A percentile compares a stretch with the other conserved stretches of the same genome.
Evolutionary conservation across 208 protist species (phyloP).

Genomic region (Crithidia acanthocephali): DNA sequence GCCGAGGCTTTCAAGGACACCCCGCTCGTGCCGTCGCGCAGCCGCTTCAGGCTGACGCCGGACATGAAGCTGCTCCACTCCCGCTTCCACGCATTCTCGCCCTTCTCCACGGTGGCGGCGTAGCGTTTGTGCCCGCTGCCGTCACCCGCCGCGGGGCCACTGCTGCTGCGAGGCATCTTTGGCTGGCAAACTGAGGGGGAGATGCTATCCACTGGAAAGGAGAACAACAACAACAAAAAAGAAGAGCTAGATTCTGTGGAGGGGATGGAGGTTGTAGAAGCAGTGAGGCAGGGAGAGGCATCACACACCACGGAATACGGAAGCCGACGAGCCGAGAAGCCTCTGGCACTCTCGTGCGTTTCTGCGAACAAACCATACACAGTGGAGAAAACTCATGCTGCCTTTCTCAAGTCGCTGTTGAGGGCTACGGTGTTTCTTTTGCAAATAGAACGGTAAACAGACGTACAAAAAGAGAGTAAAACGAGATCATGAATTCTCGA

Average conservation of each 20-base stretch:
- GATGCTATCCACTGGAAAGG: not conserved
- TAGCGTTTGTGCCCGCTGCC: slow-evolving; percentile 55
- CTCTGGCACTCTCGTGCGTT: too few species aligned
- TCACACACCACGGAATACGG: too few species aligned
- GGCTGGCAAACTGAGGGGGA: too few species aligned
- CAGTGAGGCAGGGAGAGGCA: too few species aligned
- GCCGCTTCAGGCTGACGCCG: slow-evolving; percentile 69
- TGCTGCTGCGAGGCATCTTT: slow-evolving; percentile 22
- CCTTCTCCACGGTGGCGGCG: slow-evolving; percentile 77
- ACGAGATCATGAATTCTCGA: too few species aligned
- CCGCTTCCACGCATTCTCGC: slow-evolving; percentile 78
- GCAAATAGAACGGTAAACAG: not conserved
- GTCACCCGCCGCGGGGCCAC: slow-evolving; percentile 8
- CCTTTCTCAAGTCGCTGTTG: too few species aligned
- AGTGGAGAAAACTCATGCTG: too few species aligned
- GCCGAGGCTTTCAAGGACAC: slow-evolving; percentile 58
- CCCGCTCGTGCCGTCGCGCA: slow-evolving; percentile 67
- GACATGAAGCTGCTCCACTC: slow-evolving; percentile 91
- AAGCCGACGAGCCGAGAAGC: too few species aligned
- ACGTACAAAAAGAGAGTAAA: not conserved
- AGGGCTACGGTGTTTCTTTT: too few species aligned
- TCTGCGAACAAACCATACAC: too few species aligned
- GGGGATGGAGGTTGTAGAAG: too few species aligned
- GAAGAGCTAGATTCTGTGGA: too few species aligned
- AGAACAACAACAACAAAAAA: not conserved